phyloP scores from a whole-genome alignment of 495 filamentous ascomycete genomes.

The Talaromyces borbonicus region DNA sequence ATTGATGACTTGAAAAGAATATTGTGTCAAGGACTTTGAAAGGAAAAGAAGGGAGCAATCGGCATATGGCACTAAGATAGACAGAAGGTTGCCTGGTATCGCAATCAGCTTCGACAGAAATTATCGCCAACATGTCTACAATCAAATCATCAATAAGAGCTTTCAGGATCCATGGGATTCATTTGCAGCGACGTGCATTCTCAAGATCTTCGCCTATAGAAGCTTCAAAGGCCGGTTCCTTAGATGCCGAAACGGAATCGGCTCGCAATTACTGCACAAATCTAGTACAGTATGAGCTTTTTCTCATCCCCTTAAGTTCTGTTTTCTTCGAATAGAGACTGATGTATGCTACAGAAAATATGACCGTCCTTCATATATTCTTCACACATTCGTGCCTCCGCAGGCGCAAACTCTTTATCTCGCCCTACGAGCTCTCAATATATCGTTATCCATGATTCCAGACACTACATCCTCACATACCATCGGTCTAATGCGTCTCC shows the following conservation, averaged over 20 bases:
- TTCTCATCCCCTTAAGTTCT: not conserved
- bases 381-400: constrained; percentile 71
- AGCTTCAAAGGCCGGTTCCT: constrained; percentile 13
- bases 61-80: too few species aligned
- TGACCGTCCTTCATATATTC: constrained; percentile 80
- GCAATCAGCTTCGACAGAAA: not conserved
- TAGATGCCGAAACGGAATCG: constrained; percentile 40
- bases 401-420: constrained; percentile 70
- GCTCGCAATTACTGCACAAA: constrained; percentile 46
- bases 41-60: too few species aligned
- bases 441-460: constrained; percentile 78
- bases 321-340: not conserved
- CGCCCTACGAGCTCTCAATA: constrained; percentile 84
- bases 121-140: not conserved
- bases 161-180: not conserved
- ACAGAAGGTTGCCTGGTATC: not conserved
- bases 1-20: too few species aligned
- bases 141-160: not conserved
- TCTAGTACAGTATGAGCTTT: constrained; percentile 42
- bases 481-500: constrained; percentile 76
- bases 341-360: constrained; percentile 46
- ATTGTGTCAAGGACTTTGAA: too few species aligned
- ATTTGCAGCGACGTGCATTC: constrained; percentile 3
- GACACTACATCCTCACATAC: constrained; percentile 75
- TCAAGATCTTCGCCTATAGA: not conserved